phyloP scores from a whole-genome alignment of 75 land plant species.

The Selaginella tamariscina region DNA sequence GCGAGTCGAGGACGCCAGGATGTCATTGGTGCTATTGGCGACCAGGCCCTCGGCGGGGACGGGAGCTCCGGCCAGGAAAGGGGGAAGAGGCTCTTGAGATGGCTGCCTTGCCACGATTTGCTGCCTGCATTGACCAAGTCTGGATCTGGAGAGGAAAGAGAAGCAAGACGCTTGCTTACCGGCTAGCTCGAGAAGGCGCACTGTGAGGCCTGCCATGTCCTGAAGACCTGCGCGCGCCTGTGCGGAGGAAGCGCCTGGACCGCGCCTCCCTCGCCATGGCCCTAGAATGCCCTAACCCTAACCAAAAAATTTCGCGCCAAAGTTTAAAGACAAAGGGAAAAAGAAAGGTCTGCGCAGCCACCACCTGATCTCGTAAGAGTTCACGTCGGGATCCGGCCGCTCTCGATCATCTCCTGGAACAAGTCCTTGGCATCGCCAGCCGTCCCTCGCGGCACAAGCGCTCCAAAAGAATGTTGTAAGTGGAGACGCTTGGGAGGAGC shows the following conservation, averaged over 20 bases:
- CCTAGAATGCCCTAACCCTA: neutral
- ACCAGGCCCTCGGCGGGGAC: constrained; percentile 24
- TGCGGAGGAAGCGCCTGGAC: constrained; percentile 1
- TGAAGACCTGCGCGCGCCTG: constrained; percentile 4
- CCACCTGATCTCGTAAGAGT: constrained; percentile 1
- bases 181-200: constrained; percentile 4
- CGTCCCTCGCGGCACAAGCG: constrained; percentile 2
- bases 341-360: neutral
- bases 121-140: constrained; percentile 1
- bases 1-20: constrained; percentile 44
- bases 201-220: neutral
- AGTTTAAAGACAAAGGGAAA: neutral
- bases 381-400: constrained; percentile 4
- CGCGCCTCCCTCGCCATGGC: constrained; percentile 4
- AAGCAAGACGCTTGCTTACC: constrained; percentile 3
- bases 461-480: constrained; percentile 2
- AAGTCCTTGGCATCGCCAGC: constrained; percentile 4
- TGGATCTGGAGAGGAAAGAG: constrained; percentile 1
- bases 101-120: constrained; percentile 4
- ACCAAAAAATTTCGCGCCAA: neutral
- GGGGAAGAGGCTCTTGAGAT: constrained; percentile 32
- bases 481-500: constrained; percentile 2
- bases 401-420: constrained; percentile 3
- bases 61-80: constrained; percentile 34
- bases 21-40: constrained; percentile 42